phyloP scores from a whole-genome alignment of 2,329 filamentous ascomycete species.

The Pseudopithomyces maydicus region DNA sequence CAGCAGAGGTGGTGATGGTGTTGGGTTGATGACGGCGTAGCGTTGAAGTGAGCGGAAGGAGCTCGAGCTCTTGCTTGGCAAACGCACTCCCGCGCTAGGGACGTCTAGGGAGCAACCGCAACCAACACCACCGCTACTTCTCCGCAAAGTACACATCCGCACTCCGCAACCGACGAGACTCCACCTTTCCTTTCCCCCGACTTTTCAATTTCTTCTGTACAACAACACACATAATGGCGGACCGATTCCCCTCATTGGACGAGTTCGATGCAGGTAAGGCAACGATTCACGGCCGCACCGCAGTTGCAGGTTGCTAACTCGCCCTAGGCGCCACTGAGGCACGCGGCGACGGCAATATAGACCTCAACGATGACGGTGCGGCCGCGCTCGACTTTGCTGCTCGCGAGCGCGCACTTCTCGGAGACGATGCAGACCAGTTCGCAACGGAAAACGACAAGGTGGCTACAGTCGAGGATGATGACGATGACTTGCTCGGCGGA shows the following conservation, averaged over 20 bases:
- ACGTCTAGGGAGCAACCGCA: constrained; percentile 3
- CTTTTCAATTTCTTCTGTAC: neutral
- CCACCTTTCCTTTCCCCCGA: neutral
- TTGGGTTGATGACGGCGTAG: neutral
- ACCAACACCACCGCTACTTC: neutral
- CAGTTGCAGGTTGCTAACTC: constrained; percentile 29
- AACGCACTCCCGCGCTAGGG: constrained; percentile 1
- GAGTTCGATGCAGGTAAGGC: constrained; percentile 57
- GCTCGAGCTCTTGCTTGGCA: constrained; percentile 3
- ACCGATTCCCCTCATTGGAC: constrained; percentile 59
- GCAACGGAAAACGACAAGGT: constrained; percentile 73
- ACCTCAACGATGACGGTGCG: constrained; percentile 59
- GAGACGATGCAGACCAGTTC: constrained; percentile 93
- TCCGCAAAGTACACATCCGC: constrained; percentile 4
- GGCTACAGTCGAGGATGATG: constrained; percentile 65
- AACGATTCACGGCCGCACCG: constrained; percentile 25
- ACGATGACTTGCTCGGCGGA: constrained; percentile 74
- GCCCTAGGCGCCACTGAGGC: constrained; percentile 69
- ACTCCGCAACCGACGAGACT: neutral
- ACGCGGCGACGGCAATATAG: constrained; percentile 56
- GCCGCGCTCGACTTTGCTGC: constrained; percentile 84
- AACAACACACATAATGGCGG: constrained; percentile 48
- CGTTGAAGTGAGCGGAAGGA: neutral
- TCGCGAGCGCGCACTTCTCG: constrained; percentile 86
- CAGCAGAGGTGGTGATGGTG: neutral